A percentile compares a stretch with the other conserved stretches of the same genome.
These are phyloP conservation scores for Phytophthora pinifolia DNA, from an alignment of 352 stramenopile genomes.

Conservation along the genomic window DNA sequence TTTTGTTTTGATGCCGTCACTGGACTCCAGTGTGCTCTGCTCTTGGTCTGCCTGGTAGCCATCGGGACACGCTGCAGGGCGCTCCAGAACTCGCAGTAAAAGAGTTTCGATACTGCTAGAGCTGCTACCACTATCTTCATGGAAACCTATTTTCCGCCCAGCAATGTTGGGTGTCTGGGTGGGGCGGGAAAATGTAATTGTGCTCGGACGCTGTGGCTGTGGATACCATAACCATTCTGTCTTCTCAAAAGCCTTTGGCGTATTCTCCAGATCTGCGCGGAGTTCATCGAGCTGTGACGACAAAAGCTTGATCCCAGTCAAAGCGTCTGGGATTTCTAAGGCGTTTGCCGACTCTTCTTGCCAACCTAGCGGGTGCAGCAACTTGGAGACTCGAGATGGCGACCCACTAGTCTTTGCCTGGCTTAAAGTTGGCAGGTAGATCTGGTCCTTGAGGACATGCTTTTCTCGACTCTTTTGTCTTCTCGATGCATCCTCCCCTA, in stretches of 20 bases:
- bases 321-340: conserved; percentile 16
- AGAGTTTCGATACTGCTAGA: conserved; percentile 38
- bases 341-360: neutral
- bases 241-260: neutral
- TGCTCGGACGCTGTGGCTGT: neutral
- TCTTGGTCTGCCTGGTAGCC: conserved; percentile 25
- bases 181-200: neutral
- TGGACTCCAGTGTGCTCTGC: conserved; percentile 11
- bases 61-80: conserved; percentile 7
- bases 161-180: neutral
- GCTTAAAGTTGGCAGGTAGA: conserved; percentile 26
- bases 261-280: conserved; percentile 27
- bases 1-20: conserved; percentile 3
- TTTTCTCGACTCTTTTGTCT: conserved; percentile 16
- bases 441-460: conserved; percentile 26
- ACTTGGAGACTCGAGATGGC: conserved; percentile 3
- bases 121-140: conserved; percentile 19
- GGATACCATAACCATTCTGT: conserved; percentile 15
- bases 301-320: conserved; percentile 37
- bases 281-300: conserved; percentile 45
- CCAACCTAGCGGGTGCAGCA: neutral
- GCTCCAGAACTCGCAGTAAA: conserved; percentile 25
- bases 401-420: conserved; percentile 9
- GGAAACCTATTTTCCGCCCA: neutral
- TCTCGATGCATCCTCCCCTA: conserved; percentile 2